Base-by-base conservation (phyloP, 2,329 filamentous ascomycete genomes). In the Epichloe gansuensis region DNA sequence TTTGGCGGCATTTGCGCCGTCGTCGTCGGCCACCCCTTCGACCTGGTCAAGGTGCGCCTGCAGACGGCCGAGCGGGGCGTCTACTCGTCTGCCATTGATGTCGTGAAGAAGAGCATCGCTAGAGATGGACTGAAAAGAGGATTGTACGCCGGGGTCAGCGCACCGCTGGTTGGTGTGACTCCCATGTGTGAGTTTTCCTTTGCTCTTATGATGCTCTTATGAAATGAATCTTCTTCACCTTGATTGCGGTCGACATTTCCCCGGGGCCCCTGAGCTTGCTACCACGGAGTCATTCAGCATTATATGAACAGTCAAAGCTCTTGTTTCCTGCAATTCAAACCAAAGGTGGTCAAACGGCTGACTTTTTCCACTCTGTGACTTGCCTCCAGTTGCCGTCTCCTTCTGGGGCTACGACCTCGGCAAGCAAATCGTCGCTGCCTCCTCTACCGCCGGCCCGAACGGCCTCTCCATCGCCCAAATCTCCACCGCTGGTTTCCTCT, bases 11-110 rank as follows among this genome's bases (percentile, higher is more conserved):
- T 98, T 47, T 97, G 88, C 73, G 91, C 93, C 53, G 93, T 98
- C 52, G 68, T 98, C 43, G 91, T 97, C 55, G 87, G 93, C 53
- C 93, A 98, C 70, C 93, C 93, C 9, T 98, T 98, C 67, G 93
- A 98, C 68, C 77, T 98, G 61, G 91, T 97, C 69, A 98, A 98
- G 74, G 93, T 98, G 59, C 87, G 93, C 54, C 75, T 98, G 68
- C 93, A 98, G 75, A 98, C 93, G 2, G 90, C 93, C 38, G 91
- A 97, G 72, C 85, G 83, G 70, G 93, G 93, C 48, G 87, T 95
- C 38, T 98, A 98, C 72, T 85, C 76, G 38, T 85, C 86, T 46
- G 93, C 93, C 13, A 77, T 97, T 63, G 93, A 98, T 71, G 91
- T 96, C 1, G 90, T 97, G 57, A 77, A 80, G 69, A 95, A 86